These are phyloP conservation scores for Claviceps sp. DNA, from an alignment of 2,329 filamentous ascomycete genomes.

Conservation along the genomic window DNA sequence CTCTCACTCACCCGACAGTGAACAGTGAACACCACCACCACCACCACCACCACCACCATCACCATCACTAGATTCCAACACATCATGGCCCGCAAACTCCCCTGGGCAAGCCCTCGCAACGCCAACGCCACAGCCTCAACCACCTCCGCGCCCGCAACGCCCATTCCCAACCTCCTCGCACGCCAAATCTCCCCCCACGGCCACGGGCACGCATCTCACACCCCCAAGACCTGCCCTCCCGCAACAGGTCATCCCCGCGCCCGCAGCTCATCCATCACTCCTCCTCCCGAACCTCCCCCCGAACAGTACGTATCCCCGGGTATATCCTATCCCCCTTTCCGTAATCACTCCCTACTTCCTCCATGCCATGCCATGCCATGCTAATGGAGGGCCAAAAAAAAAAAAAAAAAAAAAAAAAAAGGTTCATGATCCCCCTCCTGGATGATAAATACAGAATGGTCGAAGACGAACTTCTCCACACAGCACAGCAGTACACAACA, in stretches of 20 bases:
- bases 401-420: constrained; percentile 24
- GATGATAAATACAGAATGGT: constrained; percentile 74
- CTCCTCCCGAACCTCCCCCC: too few relatives aligned
- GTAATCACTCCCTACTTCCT: too few relatives aligned
- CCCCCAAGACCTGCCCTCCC: too few relatives aligned
- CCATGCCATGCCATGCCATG: too few relatives aligned
- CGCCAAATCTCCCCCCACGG: too few relatives aligned
- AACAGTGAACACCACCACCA: not conserved
- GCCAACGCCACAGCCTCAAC: not conserved
- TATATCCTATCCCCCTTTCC: too few relatives aligned
- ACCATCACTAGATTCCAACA: not conserved
- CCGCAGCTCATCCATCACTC: too few relatives aligned
- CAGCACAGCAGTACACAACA: constrained; percentile 56
- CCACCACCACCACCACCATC: not conserved
- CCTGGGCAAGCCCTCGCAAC: constrained; percentile 2
- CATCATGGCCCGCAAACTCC: constrained; percentile 5
- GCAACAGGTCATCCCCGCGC: too few relatives aligned
- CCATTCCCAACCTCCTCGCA: not conserved
- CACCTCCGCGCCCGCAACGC: not conserved
- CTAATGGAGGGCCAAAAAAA: not conserved
- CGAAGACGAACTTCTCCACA: constrained; percentile 61
- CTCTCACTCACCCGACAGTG: not conserved
- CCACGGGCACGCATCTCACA: too few relatives aligned
- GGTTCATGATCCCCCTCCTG: constrained; percentile 49
- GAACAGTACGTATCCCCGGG: not conserved